Evolutionary conservation across 495 filamentous ascomycete genomes (phyloP).

Genomic region (Acidiella bohemica): DNA sequence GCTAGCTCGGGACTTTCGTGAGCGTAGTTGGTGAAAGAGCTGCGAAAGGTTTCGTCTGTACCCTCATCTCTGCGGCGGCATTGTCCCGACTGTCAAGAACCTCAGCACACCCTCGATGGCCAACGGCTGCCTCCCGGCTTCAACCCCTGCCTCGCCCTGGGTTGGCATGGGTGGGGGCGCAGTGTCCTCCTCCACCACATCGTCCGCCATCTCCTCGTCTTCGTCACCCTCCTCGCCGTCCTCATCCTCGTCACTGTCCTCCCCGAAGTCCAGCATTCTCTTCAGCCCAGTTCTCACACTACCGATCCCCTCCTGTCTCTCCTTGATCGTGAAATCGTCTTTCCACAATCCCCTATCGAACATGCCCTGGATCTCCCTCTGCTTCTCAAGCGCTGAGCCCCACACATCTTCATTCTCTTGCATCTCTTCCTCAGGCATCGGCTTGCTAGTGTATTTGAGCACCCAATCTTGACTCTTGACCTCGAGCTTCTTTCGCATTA

Average conservation of each 20-base stretch:
- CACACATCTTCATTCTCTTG: slow-evolving; percentile 20
- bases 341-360: too few species aligned
- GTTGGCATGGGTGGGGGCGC: too few species aligned
- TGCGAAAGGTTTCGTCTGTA: too few species aligned
- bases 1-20: too few species aligned
- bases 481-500: slow-evolving; percentile 72
- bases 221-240: slow-evolving; percentile 5
- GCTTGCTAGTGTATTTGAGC: slow-evolving; percentile 38
- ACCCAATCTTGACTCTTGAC: slow-evolving; percentile 62
- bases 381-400: slow-evolving; percentile 22
- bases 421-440: neutral
- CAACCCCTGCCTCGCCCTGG: too few species aligned
- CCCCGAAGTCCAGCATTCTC: slow-evolving; percentile 23
- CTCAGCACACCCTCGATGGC: too few species aligned
- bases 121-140: too few species aligned
- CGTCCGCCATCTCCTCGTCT: slow-evolving; percentile 4
- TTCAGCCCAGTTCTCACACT: slow-evolving; percentile 58
- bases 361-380: slow-evolving; percentile 22
- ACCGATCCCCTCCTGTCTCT: slow-evolving; percentile 50
- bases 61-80: too few species aligned
- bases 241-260: slow-evolving; percentile 14
- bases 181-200: slow-evolving; percentile 10
- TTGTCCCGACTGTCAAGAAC: too few species aligned
- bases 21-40: too few species aligned
- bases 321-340: slow-evolving; percentile 54